Base-by-base conservation (phyloP, 768 basidiomycete species). In the Leccinum barrowsii region DNA sequence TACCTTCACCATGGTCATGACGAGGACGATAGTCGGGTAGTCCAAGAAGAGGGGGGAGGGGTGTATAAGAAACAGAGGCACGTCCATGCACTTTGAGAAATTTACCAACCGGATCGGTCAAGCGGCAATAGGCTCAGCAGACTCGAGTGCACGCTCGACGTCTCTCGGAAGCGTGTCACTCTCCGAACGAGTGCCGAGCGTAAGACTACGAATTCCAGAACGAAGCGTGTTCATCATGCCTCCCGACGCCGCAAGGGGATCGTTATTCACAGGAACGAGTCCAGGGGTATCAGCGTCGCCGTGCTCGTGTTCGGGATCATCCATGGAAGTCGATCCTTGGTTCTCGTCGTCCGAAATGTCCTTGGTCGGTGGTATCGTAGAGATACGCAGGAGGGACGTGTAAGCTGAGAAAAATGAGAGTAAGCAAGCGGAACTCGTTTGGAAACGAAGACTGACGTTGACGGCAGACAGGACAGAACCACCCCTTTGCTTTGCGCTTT, bases 391-490 rank as follows among this genome's bases (percentile, higher is more conserved):
- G 35, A 95, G 79, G 1, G 93, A 94, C 0, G 92, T 94, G 67
- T 96, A 96, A 11, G 93, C 91, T 93, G 61, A 8, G 24, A 26
- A 55, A 5, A 4, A 19, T 37, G 21, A 26, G 4, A 17, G 35
- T 61, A 58, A 37, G 54, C 53, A 40, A 17, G 59, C 50, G n/a
- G 17, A 7, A 30, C 10, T 24, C 2, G 7, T 12, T 11, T 26
- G 26, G 26, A 26, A 26, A 34, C 11, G 52, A n/a, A 50, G 5
- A 81, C 91, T 73, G 69, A 94, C 92, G 93, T 80, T 94, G 94
- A 63, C 94, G 83, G 73, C 94, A 96, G 51, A 98, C 92, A 28
- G 94, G 94, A 71, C 94, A 98, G 81, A 90, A 92, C 94, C 94
- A 98, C 5, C 94, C 94, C 74, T 98, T 98, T 0, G 92, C 90